These are phyloP conservation scores for Malassezia sp. DNA, from an alignment of 1,284 basidiomycete species.

Conservation along the genomic window DNA sequence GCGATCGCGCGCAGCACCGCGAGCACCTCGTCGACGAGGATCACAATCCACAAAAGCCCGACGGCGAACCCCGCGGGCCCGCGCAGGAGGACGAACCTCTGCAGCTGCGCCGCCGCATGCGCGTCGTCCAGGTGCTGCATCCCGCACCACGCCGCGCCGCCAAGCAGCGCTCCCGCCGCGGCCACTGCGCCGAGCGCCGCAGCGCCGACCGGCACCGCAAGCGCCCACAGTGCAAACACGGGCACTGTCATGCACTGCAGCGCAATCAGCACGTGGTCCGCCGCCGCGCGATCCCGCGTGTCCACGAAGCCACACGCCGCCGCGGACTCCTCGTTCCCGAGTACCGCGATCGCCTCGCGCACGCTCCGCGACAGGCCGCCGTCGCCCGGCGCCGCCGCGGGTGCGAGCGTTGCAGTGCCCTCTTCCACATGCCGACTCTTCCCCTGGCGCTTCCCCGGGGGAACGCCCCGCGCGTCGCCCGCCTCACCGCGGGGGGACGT, in stretches of 20 bases:
- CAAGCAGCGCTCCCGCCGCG: conserved; percentile 7
- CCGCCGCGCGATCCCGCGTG: conserved; percentile 20
- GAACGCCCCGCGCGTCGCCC: conserved; percentile 28
- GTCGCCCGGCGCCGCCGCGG: conserved; percentile 9
- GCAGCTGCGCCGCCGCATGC: conserved; percentile 11
- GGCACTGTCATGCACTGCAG: conserved; percentile 32
- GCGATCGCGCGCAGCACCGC: conserved; percentile 64
- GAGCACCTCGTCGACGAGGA: conserved; percentile 40
- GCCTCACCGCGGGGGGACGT: conserved; percentile 8
- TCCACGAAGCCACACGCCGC: neutral
- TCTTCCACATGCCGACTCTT: too few species aligned
- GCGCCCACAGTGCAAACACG: conserved; percentile 30
- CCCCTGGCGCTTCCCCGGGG: too few species aligned
- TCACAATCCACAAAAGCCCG: conserved; percentile 42
- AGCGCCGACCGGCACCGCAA: conserved; percentile 19
- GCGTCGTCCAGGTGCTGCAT: conserved; percentile 16
- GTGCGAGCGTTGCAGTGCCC: too few species aligned
- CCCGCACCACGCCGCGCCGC: conserved; percentile 4
- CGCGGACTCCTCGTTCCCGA: neutral
- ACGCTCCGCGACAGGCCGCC: conserved; percentile 3
- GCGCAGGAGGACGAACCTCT: conserved; percentile 19
- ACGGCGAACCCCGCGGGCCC: conserved; percentile 35
- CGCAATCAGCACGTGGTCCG: conserved; percentile 28
- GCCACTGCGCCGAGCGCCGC: conserved; percentile 13
- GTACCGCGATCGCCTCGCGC: conserved; percentile 7